Conservation (phyloP, 2,329 filamentous ascomycete species). For the Botryosphaeria dothidea region DNA sequence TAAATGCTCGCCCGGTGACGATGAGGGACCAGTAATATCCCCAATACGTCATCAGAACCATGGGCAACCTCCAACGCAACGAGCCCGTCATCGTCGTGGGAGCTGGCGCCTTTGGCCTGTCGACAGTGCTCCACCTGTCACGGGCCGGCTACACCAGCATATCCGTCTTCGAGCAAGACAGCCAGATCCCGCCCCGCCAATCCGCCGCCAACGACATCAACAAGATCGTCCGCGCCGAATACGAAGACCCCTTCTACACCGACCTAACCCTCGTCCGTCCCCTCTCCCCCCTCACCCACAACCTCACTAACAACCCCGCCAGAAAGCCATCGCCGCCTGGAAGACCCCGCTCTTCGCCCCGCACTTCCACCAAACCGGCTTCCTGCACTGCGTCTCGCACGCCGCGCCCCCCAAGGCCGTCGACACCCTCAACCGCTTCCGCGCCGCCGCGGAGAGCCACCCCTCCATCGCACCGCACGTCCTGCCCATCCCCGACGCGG, state of each 20-base stretch:
- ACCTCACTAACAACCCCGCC: neutral
- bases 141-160: conserved; percentile 31
- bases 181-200: conserved; percentile 48
- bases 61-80: conserved; percentile 26
- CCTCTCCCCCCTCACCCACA: neutral
- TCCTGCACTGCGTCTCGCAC: conserved; percentile 53
- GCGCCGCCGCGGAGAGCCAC: conserved; percentile 42
- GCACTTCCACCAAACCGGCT: conserved; percentile 55
- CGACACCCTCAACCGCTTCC: conserved; percentile 48
- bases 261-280: conserved; percentile 52
- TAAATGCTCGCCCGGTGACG: neutral
- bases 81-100: conserved; percentile 32
- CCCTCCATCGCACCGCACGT: conserved; percentile 46
- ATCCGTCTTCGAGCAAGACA: conserved; percentile 32
- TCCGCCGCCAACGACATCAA: conserved; percentile 63
- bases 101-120: conserved; percentile 34
- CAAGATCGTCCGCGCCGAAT: conserved; percentile 62
- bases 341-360: conserved; percentile 54
- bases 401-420: conserved; percentile 51
- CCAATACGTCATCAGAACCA: conserved; percentile 12
- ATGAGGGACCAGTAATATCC: neutral
- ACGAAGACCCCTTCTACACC: conserved; percentile 60
- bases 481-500: conserved; percentile 27
- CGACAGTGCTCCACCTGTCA: conserved; percentile 32
- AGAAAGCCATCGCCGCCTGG: conserved; percentile 57